phyloP scores from a whole-genome alignment of 148 eudicot species.

The Diospyros lotus region DNA sequence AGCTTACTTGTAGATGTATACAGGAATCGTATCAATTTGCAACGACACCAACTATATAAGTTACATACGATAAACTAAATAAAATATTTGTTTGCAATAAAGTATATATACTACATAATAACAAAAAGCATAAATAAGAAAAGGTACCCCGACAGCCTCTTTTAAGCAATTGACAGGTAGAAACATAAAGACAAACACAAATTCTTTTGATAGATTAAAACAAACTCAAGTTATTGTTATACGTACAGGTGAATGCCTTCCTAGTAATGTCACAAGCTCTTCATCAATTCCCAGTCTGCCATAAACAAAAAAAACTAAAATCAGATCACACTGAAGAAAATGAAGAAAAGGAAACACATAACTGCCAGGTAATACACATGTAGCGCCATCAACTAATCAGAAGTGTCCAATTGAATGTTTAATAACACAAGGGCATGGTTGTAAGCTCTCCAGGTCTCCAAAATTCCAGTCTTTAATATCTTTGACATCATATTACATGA shows the following conservation, averaged over 20 bases:
- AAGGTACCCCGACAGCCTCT: not conserved
- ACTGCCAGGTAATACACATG: not conserved
- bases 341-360: not conserved
- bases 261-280: slow-evolving; percentile 84
- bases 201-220: too few species aligned
- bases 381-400: not conserved
- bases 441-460: not conserved
- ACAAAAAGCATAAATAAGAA: too few species aligned
- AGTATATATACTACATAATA: too few species aligned
- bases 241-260: slow-evolving; percentile 73
- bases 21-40: too few species aligned
- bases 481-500: not conserved
- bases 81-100: too few species aligned
- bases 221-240: slow-evolving; percentile 8
- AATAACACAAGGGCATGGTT: not conserved
- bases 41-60: too few species aligned
- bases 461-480: not conserved
- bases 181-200: not conserved
- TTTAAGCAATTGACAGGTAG: not conserved
- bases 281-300: slow-evolving; percentile 95
- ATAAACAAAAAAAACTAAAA: slow-evolving; percentile 8
- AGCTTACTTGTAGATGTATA: too few species aligned
- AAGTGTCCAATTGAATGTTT: not conserved
- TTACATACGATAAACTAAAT: too few species aligned
- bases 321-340: not conserved